Conservation (phyloP, 2,329 filamentous ascomycete genomes). For the Scopulariopsis brevicaulis region DNA sequence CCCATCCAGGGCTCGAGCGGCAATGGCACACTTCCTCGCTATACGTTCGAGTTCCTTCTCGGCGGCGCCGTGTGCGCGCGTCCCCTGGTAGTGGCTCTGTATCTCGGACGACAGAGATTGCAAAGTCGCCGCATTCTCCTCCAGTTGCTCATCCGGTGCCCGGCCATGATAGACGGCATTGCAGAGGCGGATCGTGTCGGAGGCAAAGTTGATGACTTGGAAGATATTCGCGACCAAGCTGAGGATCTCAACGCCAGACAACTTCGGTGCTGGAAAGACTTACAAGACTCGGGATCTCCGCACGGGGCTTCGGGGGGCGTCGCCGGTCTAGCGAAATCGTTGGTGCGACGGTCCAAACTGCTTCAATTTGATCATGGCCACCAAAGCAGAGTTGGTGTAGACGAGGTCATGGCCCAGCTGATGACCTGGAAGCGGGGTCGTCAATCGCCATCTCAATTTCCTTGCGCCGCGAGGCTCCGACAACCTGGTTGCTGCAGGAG, state of each 20-base stretch:
- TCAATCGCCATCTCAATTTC: no score
- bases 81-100: not conserved
- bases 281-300: not conserved
- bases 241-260: not conserved
- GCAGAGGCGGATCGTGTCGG: not conserved
- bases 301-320: not conserved
- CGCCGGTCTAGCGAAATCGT: not conserved
- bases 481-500: no score
- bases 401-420: no score
- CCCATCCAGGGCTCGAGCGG: not conserved
- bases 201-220: not conserved
- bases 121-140: not conserved
- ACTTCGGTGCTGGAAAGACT: not conserved
- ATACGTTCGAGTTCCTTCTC: not conserved
- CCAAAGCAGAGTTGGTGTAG: no score
- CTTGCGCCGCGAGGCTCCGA: no score
- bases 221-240: not conserved
- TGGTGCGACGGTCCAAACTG: not conserved
- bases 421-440: no score
- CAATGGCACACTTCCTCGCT: not conserved
- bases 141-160: not conserved
- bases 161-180: not conserved
- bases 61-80: not conserved
- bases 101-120: not conserved
- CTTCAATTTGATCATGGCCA: not conserved